Evolutionary conservation across 2,329 filamentous ascomycete genomes (phyloP).

Genomic region (Hirsutella thompsonii): DNA sequence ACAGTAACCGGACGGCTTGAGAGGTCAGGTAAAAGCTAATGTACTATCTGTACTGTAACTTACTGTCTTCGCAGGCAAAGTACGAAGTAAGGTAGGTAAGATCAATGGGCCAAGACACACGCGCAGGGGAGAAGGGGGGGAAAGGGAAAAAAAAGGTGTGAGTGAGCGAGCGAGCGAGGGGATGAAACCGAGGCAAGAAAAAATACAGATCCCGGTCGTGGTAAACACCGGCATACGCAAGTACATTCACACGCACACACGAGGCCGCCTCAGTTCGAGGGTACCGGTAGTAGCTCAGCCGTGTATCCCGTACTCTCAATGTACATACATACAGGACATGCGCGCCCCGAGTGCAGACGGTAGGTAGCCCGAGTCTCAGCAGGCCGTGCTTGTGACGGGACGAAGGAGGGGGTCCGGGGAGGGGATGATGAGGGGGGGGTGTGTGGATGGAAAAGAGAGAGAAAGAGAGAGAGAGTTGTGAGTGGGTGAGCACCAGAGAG

Average conservation of each 20-base stretch:
- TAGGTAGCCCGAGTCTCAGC: background rate
- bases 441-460: background rate
- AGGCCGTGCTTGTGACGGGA: background rate
- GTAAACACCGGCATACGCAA: background rate
- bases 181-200: constrained; percentile 3
- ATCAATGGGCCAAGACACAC: too few relatives aligned
- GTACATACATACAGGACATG: background rate
- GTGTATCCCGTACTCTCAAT: background rate
- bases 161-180: background rate
- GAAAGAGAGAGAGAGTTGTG: background rate
- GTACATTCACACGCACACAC: background rate
- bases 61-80: too few relatives aligned
- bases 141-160: background rate
- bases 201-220: constrained; percentile 1
- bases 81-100: background rate
- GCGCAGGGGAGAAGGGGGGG: background rate
- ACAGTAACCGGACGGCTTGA: background rate
- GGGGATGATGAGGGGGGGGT: background rate
- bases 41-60: too few relatives aligned
- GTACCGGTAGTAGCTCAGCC: background rate
- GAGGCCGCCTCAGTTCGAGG: background rate
- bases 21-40: too few relatives aligned
- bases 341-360: too few relatives aligned
- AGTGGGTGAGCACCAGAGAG: too few relatives aligned
- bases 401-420: background rate